These are phyloP conservation scores for Quercus rubra DNA, from an alignment of 306 rosid genomes.

Conservation along the genomic window DNA sequence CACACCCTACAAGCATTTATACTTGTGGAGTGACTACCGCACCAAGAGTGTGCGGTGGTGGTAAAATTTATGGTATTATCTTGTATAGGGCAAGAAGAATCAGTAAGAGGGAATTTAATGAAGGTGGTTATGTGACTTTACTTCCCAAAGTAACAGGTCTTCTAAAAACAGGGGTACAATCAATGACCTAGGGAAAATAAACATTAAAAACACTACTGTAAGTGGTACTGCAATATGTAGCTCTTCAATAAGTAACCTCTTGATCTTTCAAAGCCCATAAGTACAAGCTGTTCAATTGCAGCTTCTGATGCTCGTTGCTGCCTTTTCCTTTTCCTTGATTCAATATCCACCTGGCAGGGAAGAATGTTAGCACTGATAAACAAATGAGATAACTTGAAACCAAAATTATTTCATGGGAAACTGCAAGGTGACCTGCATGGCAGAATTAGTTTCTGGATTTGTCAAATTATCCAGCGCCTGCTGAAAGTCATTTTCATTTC, in stretches of 20 bases:
- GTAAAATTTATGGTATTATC: not conserved
- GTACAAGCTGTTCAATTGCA: constrained; percentile 49
- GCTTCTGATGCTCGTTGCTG: constrained; percentile 35
- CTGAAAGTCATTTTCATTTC: constrained; percentile 76
- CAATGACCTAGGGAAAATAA: not conserved
- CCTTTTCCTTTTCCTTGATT: constrained; percentile 68
- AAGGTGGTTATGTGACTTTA: not conserved
- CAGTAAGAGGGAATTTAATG: not conserved
- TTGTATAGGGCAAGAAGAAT: not conserved
- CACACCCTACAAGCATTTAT: no score
- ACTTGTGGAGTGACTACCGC: no score
- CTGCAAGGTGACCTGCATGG: constrained; percentile 50
- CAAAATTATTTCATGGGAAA: constrained; percentile 2
- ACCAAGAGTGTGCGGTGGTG: no score
- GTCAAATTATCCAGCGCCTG: constrained; percentile 86
- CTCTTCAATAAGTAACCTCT: constrained; percentile 42
- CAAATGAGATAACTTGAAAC: not conserved
- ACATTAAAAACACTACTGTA: not conserved
- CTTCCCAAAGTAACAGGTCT: not conserved
- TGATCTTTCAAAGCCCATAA: constrained; percentile 82
- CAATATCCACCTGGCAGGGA: constrained; percentile 54
- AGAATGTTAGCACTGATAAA: constrained; percentile 11
- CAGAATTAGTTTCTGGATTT: constrained; percentile 70
- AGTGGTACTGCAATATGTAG: not conserved
- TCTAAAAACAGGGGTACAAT: not conserved